Evolutionary conservation across 2,329 filamentous ascomycete species (phyloP), one percentile per base, ranked within the genome.

Genomic region (Botryotinia convoluta): DNA sequence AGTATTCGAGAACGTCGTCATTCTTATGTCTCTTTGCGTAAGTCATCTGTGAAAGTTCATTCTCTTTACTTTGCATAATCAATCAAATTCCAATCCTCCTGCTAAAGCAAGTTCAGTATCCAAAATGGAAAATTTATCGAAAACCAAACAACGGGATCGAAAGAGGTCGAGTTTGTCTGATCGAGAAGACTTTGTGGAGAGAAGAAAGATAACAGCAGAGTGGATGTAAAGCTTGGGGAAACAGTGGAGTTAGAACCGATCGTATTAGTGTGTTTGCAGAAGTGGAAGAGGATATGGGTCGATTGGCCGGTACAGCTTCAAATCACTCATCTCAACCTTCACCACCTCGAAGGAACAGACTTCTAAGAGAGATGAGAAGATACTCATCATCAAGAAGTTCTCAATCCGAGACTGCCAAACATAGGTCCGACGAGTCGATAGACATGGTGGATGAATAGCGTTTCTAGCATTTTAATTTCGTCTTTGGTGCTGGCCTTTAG

Each of bases 121-220:
- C 1, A 16, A 12, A 37, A 60, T 35, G 32, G 20, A 22, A 2
- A 1, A 14, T 37, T 0, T 26, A 1, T 60, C 20, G 9, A 1
- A 26, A 14, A 26, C 37, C 29, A 60, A 22, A 35, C 18, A 8
- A 35, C 18, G 3, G 9, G 32, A 35, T 60, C 9, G 20, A 35
- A 60, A 22, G 57, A 22, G 18, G 20, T 10, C 32, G 29, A 35
- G 9, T 26, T 22, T 26, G 0, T 35, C 8, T 10, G 20, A 60
- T 26, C 4, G 29, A 5, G 32, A 9, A 35, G 18, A 22, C 0
- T 29, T n/a, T 12, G 7, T 22, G 18, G 35, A 35, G 54, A 6
- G 48, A 6, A 51, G 48, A n/a, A 26, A 51, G 1, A n/a, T 51
- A 14, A 26, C 22, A 51, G 6, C 22, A 12, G 4, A 51, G 9